Evolutionary conservation across 495 filamentous ascomycete species (phyloP), one percentile per base, ranked within the genome.

Genomic region (Penicillium daleae): DNA sequence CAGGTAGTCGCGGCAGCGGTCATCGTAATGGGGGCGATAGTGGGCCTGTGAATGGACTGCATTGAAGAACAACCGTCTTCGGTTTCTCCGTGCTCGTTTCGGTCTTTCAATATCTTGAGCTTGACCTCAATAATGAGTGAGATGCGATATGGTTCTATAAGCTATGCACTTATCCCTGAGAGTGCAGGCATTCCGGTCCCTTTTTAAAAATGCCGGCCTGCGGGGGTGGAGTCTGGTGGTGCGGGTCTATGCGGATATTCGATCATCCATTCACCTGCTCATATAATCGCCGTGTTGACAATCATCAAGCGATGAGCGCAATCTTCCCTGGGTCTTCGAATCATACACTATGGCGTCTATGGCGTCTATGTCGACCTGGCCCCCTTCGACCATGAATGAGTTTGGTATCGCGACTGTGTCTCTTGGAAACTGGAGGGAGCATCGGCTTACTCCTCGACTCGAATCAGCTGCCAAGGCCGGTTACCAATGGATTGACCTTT

Each of bases 401-500:
- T 56, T 71, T 31, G 73, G 73, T 22, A 74, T 74, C 26, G 71
- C 73, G 35, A 74, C 73, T 0, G 50, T 77, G 35, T 76, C 73
- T 51, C 69, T 76, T 6, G 75, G 73, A 17, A 77, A 72, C 46
- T 71, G 65, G 61, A 50, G 66, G 40, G 55, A 67, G 31, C 75
- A 77, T 54, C 59, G 27, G 1, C 67, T 77, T 15, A 52, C 60
- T 22, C 67, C 71, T 4, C 65, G 73, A 24, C 62, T 77, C 17
- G 53, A 70, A 56, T 70, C 68, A 52, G 75, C 75, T 6, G 73
- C 73, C 4, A 58, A 67, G 57, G 67, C 70, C 0, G 73, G 75
- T 1, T 77, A 72, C 52, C 46, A 68, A 60, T 69, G 67, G 62
- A 76, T 77, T 57, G 75, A 76, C 50, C 63, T 77, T 5, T 77